These are phyloP conservation scores for Penicillium mononematosum DNA, from an alignment of 495 filamentous ascomycete species.

Conservation along the genomic window DNA sequence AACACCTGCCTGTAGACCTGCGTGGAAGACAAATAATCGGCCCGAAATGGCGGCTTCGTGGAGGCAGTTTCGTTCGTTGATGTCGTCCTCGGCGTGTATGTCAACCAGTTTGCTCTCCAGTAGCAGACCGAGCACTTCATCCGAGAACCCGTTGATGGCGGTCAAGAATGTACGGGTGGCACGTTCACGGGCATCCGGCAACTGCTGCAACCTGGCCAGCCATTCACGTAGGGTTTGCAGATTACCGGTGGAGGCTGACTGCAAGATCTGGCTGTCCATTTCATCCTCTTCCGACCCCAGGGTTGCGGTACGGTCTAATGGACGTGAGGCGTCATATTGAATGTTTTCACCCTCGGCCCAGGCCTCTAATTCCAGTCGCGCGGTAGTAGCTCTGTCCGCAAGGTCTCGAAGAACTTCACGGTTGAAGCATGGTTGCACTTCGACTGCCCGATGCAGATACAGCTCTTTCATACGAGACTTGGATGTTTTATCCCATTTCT, in stretches of 20 bases:
- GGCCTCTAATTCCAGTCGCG: conserved; percentile 84
- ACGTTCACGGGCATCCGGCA: conserved; percentile 63
- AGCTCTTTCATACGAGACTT: conserved; percentile 98
- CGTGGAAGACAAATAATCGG: conserved; percentile 68
- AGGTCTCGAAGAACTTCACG: conserved; percentile 92
- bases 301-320: conserved; percentile 60
- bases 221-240: conserved; percentile 60
- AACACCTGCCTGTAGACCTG: conserved; percentile 67
- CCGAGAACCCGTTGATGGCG: conserved; percentile 80
- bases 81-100: conserved; percentile 87
- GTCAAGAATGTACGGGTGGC: conserved; percentile 86
- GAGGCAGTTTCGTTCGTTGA: conserved; percentile 93
- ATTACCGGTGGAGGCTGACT: conserved; percentile 79
- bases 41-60: conserved; percentile 94
- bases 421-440: conserved; percentile 98
- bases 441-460: conserved; percentile 91
- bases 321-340: conserved; percentile 64
- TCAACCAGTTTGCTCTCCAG: conserved; percentile 80
- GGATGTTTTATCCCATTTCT: conserved; percentile 99
- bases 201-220: conserved; percentile 52
- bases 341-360: conserved; percentile 97
- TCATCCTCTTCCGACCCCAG: conserved; percentile 78
- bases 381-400: conserved; percentile 93
- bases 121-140: conserved; percentile 70
- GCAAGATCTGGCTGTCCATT: conserved; percentile 81